Percentiles rank a stretch among this genome's conserved stretches.
Conservation (phyloP, 2,329 filamentous ascomycete species). For the Penicillium corylophilum region DNA sequence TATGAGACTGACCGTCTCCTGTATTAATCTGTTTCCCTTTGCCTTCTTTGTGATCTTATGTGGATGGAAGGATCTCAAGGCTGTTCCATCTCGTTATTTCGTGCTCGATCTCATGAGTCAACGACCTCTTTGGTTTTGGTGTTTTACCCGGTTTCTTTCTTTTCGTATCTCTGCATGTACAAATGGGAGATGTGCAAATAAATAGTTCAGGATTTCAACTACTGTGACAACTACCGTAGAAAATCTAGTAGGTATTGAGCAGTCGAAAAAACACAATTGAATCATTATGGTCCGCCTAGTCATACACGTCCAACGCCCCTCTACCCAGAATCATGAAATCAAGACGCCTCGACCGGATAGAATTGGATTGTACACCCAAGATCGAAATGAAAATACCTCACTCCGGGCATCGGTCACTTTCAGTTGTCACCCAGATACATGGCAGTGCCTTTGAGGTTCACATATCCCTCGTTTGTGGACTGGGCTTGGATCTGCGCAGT, state of each 20-base stretch:
- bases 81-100: conserved; percentile 1
- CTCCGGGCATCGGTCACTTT: neutral
- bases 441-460: conserved; percentile 32
- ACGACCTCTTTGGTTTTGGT: conserved; percentile 13
- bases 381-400: neutral
- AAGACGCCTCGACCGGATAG: neutral
- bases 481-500: conserved; percentile 28
- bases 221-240: neutral
- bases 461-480: conserved; percentile 22
- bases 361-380: neutral
- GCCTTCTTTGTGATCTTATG: conserved; percentile 12
- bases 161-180: conserved; percentile 15
- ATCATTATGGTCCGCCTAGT: neutral
- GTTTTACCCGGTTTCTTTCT: conserved; percentile 8
- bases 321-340: neutral
- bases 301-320: neutral
- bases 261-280: neutral
- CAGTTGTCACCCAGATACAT: conserved; percentile 34
- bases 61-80: neutral
- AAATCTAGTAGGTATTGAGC: neutral
- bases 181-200: conserved; percentile 24
- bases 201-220: conserved; percentile 2
- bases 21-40: conserved; percentile 20
- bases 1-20: conserved; percentile 10
- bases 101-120: conserved; percentile 14